Conservation (phyloP, 2,329 filamentous ascomycete species). For the Cercospora berteroae region DNA sequence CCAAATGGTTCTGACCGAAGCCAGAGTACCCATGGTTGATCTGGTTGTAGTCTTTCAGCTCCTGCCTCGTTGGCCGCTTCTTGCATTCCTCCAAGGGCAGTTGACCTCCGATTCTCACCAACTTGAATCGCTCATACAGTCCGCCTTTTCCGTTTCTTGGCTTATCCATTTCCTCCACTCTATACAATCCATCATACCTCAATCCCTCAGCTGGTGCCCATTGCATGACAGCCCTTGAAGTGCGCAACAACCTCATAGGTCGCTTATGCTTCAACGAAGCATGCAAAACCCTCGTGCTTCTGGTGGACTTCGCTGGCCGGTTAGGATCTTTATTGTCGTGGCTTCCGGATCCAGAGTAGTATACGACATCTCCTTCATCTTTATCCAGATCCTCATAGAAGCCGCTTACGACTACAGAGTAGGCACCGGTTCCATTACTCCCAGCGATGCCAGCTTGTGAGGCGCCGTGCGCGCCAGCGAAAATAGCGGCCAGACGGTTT, state of each 20-base stretch:
- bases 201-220: constrained; percentile 25
- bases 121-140: constrained; percentile 32
- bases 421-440: constrained; percentile 23
- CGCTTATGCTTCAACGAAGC: constrained; percentile 14
- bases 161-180: constrained; percentile 13
- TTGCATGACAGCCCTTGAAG: constrained; percentile 12
- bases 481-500: constrained; percentile 26
- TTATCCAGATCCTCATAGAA: constrained; percentile 29
- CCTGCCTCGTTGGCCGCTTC: constrained; percentile 19
- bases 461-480: constrained; percentile 30
- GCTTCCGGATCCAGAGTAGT: constrained; percentile 30
- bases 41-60: constrained; percentile 24
- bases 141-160: constrained; percentile 29
- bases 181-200: constrained; percentile 33
- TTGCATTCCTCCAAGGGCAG: constrained; percentile 13
- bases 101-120: constrained; percentile 22
- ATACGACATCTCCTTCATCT: constrained; percentile 27
- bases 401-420: constrained; percentile 29
- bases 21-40: constrained; percentile 23
- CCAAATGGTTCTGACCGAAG: neutral
- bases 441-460: constrained; percentile 29
- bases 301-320: constrained; percentile 15
- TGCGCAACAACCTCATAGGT: constrained; percentile 29
- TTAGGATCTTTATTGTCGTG: constrained; percentile 29
- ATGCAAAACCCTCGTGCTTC: constrained; percentile 24